Evolutionary conservation across 2,329 filamentous ascomycete genomes (phyloP).

Genomic region (Laburnicola sp.): DNA sequence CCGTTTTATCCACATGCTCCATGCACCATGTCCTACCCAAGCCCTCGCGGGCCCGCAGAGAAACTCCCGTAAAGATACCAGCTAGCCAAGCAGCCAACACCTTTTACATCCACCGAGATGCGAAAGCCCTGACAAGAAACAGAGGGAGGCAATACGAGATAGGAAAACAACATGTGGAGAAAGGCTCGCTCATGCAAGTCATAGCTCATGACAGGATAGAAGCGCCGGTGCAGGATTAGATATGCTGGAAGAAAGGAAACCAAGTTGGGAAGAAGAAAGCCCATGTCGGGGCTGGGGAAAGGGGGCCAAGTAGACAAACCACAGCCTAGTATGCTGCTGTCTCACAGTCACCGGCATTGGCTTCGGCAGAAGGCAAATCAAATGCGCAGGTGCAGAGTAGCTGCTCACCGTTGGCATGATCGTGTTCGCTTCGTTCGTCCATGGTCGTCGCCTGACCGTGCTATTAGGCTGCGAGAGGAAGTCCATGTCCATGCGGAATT

Average conservation of each 20-base stretch:
- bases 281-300: slow-evolving; percentile 1
- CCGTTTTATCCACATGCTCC: slow-evolving; percentile 34
- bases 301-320: background rate
- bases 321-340: background rate
- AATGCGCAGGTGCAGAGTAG: background rate
- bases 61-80: background rate
- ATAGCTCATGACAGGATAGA: slow-evolving; percentile 27
- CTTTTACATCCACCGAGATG: slow-evolving; percentile 24
- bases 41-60: slow-evolving; percentile 10
- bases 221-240: slow-evolving; percentile 32
- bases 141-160: slow-evolving; percentile 22
- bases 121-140: slow-evolving; percentile 12
- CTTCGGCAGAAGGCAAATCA: background rate
- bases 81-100: slow-evolving; percentile 19
- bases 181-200: slow-evolving; percentile 30
- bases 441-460: slow-evolving; percentile 18
- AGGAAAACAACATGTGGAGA: slow-evolving; percentile 18
- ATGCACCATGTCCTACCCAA: slow-evolving; percentile 34
- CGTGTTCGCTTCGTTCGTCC: slow-evolving; percentile 17
- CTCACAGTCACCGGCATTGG: background rate
- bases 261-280: slow-evolving; percentile 6
- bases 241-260: slow-evolving; percentile 24
- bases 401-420: slow-evolving; percentile 16
- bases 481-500: slow-evolving; percentile 26
- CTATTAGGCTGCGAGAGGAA: slow-evolving; percentile 18